phyloP scores from a whole-genome alignment of 768 basidiomycete species.

The Leucosporidium scottii region DNA sequence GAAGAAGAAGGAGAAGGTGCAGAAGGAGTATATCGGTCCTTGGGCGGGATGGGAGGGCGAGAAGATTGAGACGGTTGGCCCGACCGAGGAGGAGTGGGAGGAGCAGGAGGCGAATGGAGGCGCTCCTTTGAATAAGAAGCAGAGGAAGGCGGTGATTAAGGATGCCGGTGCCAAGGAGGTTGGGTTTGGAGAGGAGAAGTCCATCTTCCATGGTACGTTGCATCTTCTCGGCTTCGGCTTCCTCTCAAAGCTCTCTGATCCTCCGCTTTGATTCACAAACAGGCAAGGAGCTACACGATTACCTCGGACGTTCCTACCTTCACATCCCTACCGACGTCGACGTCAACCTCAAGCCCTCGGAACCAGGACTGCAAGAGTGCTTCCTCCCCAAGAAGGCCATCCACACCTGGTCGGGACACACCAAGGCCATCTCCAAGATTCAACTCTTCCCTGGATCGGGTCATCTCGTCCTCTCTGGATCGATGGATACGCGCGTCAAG shows the following conservation, averaged over 20 bases:
- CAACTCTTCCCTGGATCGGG: conserved; percentile 87
- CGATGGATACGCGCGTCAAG: conserved; percentile 99
- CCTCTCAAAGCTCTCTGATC: not conserved
- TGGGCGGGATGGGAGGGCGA: conserved; percentile 84
- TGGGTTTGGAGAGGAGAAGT: conserved; percentile 77
- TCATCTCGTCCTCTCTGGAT: conserved; percentile 84
- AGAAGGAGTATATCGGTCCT: conserved; percentile 70
- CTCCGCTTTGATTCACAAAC: not conserved
- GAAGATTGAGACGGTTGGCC: conserved; percentile 43
- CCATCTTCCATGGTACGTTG: conserved; percentile 72
- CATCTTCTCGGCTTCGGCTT: not conserved
- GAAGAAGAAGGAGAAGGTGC: conserved; percentile 17
- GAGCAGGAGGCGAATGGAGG: conserved; percentile 52
- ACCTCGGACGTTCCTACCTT: conserved; percentile 98
- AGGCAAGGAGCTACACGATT: conserved; percentile 88
- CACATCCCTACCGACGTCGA: conserved; percentile 81
- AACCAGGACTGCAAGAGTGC: conserved; percentile 75
- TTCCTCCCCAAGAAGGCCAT: conserved; percentile 93
- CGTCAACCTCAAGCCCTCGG: conserved; percentile 63
- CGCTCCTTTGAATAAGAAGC: conserved; percentile 53
- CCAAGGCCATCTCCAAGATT: conserved; percentile 87
- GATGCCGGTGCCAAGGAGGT: conserved; percentile 49
- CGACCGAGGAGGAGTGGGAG: conserved; percentile 57
- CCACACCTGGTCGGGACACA: conserved; percentile 98
- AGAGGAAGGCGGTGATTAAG: conserved; percentile 54